Conservation (phyloP, 2,329 filamentous ascomycete species). For the Talaromyces verruculosus region DNA sequence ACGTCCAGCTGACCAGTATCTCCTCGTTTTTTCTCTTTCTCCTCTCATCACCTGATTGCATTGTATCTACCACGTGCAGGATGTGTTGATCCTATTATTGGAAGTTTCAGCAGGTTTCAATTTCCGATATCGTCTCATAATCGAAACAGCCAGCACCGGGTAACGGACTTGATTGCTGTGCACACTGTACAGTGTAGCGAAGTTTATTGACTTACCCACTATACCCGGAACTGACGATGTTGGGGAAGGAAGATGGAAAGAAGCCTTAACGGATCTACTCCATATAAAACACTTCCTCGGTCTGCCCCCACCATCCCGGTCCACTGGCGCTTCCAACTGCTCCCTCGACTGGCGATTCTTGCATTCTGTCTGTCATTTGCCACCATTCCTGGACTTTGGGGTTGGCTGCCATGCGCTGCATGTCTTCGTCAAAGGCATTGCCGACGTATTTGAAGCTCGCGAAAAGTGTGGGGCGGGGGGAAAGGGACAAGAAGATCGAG, state of each 20-base stretch:
- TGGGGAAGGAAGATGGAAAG: not conserved
- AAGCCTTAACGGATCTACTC: slow-evolving; percentile 21
- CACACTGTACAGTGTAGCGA: not conserved
- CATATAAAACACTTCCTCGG: slow-evolving; percentile 39
- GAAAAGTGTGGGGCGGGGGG: slow-evolving; percentile 70
- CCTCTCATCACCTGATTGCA: slow-evolving; percentile 1
- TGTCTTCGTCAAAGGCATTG: slow-evolving; percentile 68
- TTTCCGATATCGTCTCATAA: not conserved
- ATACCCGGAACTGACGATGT: not conserved
- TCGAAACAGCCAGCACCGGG: not conserved
- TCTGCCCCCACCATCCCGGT: slow-evolving; percentile 38
- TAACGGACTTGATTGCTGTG: not conserved
- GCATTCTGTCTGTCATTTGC: slow-evolving; percentile 75
- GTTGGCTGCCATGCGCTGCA: slow-evolving; percentile 73
- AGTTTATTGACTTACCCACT: not conserved
- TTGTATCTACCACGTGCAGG: not conserved
- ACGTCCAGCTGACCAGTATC: slow-evolving; percentile 5
- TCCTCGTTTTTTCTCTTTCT: slow-evolving; percentile 5
- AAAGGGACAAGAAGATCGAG: slow-evolving; percentile 60
- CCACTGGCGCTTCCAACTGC: slow-evolving; percentile 35
- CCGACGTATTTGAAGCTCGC: slow-evolving; percentile 79
- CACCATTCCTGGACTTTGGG: slow-evolving; percentile 76
- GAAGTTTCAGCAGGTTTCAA: not conserved
- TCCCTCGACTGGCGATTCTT: slow-evolving; percentile 36
- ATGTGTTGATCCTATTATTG: not conserved